Evolutionary conservation across 306 rosid genomes (phyloP), one percentile per base, ranked within the genome.

Genomic region (Coriaria nepalensis): DNA sequence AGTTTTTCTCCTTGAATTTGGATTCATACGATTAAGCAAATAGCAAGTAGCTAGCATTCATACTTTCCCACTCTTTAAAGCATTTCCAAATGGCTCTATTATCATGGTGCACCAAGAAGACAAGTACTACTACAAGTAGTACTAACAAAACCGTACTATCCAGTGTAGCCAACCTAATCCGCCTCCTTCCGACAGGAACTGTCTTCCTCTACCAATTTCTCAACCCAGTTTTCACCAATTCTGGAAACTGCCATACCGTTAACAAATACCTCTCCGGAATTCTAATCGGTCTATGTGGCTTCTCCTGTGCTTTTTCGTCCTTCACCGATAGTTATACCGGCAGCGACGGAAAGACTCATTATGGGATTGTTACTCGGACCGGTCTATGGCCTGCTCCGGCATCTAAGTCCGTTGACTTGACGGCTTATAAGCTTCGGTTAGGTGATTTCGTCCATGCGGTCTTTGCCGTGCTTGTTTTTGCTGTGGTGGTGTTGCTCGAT

Each of bases 271-370:
- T 81, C 5, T 74, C 71, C 10, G 29, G 52, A 12, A 37, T 45
- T 8, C 63, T 88, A 33, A 70, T 88, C 2, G 50, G 2, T 0
- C 0, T 76, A 0, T 79, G 80, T 9, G 90, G 56, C 11, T 54
- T 88, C 55, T 77, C 66, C 47, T 88, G 95, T 20, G 71, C 15
- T 43, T 81, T 88, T 47, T 47, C 95, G 33, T 65, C 80, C 63
- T 88, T 88, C 70, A 81, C 90, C 0, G 97, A 88, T 48, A 84
- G 95, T 46, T 84, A 78, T 78, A 61, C 68, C 0, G 82, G 74
- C 49, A 38, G 54, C 38, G 93, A 74, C 46, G 86, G 80, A 6
- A 6, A 57, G 13, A 63, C 52, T 2, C 86, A 78, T 59, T 84
- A 73, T 10, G 86, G 69, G 33, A 2, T 88, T 15, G 84, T 56